phyloP scores from a whole-genome alignment of 805 yeast species.

The Wickerhamomyces strasburgensis region DNA sequence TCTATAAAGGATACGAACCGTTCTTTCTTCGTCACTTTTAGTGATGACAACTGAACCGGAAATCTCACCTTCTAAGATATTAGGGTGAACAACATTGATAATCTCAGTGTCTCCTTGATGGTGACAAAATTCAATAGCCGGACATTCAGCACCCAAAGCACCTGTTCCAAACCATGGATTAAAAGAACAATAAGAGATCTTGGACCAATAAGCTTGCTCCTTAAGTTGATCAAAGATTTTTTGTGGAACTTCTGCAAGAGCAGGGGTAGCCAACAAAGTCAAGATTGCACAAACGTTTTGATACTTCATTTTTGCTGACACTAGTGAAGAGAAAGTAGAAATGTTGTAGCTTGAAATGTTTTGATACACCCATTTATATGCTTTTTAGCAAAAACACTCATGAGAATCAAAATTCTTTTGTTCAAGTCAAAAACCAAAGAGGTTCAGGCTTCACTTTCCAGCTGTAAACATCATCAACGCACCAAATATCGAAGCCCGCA shows the following conservation, averaged over 20 bases:
- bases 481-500: no score
- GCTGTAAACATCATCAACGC: no score
- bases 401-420: no score
- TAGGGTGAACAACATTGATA: slow-evolving; percentile 12
- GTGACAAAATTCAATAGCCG: slow-evolving; percentile 7
- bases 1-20: slow-evolving; percentile 50
- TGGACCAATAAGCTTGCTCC: slow-evolving; percentile 8
- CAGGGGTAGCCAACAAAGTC: neutral
- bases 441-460: no score
- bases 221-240: neutral
- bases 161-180: slow-evolving; percentile 3
- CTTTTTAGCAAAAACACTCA: no score
- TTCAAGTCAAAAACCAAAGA: no score
- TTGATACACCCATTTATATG: no score
- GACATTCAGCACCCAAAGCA: slow-evolving; percentile 7
- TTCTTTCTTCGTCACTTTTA: slow-evolving; percentile 37
- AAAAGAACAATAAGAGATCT: slow-evolving; percentile 15
- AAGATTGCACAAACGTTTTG: neutral
- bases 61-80: slow-evolving; percentile 29
- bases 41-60: slow-evolving; percentile 53
- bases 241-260: neutral
- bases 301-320: no score
- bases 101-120: slow-evolving; percentile 3
- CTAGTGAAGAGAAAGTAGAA: no score
- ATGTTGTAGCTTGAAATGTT: no score